Percentiles rank a stretch among this genome's conserved stretches.
Evolutionary conservation across 495 filamentous ascomycete genomes (phyloP).

Genomic region (Haplographium delicatum): DNA sequence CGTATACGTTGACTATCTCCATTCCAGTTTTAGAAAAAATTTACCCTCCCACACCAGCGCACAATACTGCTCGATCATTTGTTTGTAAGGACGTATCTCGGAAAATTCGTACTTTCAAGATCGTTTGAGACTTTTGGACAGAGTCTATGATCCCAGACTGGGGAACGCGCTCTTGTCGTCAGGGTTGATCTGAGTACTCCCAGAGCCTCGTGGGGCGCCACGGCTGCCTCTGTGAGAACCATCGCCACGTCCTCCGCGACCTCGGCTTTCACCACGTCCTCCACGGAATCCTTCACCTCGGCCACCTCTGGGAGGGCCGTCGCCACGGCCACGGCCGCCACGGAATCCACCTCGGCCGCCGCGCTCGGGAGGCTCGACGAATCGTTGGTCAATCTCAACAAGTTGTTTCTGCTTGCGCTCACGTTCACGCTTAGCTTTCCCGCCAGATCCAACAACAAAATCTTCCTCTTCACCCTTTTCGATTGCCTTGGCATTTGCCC

Average conservation of each 20-base stretch:
- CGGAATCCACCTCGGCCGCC: slow-evolving; percentile 43
- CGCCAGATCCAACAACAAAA: slow-evolving; percentile 68
- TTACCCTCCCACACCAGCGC: slow-evolving; percentile 6
- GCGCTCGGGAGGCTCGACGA: slow-evolving; percentile 57
- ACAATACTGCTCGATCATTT: slow-evolving; percentile 20
- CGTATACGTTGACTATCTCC: slow-evolving; percentile 12
- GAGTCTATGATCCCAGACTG: slow-evolving; percentile 53
- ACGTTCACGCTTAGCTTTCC: slow-evolving; percentile 81
- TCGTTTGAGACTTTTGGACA: slow-evolving; percentile 3
- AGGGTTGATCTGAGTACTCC: slow-evolving; percentile 48
- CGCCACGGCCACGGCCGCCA: slow-evolving; percentile 46
- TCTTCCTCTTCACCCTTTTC: slow-evolving; percentile 65
- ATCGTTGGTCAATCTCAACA: slow-evolving; percentile 81
- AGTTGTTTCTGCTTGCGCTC: slow-evolving; percentile 89
- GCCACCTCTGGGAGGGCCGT: slow-evolving; percentile 44
- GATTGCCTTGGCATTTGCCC: slow-evolving; percentile 77
- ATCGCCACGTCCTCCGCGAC: slow-evolving; percentile 33
- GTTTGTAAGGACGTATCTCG: not conserved
- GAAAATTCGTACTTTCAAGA: slow-evolving; percentile 7
- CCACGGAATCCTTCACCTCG: slow-evolving; percentile 38
- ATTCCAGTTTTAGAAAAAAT: slow-evolving; percentile 15
- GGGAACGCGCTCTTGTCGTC: slow-evolving; percentile 68
- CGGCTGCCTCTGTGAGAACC: slow-evolving; percentile 34
- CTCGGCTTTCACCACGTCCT: slow-evolving; percentile 32
- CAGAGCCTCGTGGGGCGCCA: slow-evolving; percentile 23